Evolutionary conservation across 164 flowering plant species (phyloP).

Genomic region (Aristolochia contorta): DNA sequence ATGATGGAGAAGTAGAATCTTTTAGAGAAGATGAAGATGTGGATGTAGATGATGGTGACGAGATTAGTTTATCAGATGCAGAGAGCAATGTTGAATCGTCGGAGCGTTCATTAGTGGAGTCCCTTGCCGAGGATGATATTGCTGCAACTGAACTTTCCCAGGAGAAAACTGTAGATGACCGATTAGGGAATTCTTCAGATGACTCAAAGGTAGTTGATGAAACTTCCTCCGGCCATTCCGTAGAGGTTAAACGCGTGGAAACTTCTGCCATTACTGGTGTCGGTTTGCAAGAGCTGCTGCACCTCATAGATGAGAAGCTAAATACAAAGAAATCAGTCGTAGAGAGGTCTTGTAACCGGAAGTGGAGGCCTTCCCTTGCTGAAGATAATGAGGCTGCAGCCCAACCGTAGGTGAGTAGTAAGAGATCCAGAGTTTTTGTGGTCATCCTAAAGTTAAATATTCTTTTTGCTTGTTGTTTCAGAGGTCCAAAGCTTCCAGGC

Average conservation of each 20-base stretch:
- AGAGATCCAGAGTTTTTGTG: too few relatives aligned
- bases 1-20: constrained; percentile 17
- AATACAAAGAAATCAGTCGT: constrained; percentile 15
- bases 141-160: constrained; percentile 6
- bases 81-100: constrained; percentile 14
- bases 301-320: constrained; percentile 62
- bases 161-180: constrained; percentile 5
- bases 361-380: constrained; percentile 68
- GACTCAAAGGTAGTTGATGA: constrained; percentile 8
- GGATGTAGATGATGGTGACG: not conserved
- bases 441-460: too few relatives aligned
- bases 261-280: constrained; percentile 70
- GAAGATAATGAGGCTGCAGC: constrained; percentile 3
- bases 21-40: constrained; percentile 12
- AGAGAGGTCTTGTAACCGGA: constrained; percentile 31
- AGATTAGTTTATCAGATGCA: constrained; percentile 11
- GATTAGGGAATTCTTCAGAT: constrained; percentile 9
- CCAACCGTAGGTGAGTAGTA: not conserved
- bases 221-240: constrained; percentile 16
- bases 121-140: constrained; percentile 17
- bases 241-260: constrained; percentile 37
- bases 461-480: too few relatives aligned
- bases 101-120: constrained; percentile 9
- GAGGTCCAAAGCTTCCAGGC: too few relatives aligned
- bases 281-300: constrained; percentile 79